These are phyloP conservation scores for Dunaliella sp. DNA, from an alignment of 139 green algal species.

Conservation along the genomic window DNA sequence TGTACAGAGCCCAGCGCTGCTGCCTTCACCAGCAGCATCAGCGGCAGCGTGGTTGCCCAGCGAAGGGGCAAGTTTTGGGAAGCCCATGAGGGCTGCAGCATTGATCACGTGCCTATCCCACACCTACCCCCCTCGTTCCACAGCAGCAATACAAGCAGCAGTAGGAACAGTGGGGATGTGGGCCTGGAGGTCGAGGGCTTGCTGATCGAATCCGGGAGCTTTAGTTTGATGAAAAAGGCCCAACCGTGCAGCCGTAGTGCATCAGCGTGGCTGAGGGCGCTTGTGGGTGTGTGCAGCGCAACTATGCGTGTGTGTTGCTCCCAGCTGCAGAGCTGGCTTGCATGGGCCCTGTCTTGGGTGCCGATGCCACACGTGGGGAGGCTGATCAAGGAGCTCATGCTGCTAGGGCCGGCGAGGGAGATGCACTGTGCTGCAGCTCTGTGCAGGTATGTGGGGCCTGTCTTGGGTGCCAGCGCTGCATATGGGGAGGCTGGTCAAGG, in stretches of 20 bases:
- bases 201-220: too few relatives aligned
- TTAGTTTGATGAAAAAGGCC: too few relatives aligned
- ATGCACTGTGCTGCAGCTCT: slow-evolving; percentile 34
- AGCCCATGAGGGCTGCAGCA: neutral
- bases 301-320: too few relatives aligned
- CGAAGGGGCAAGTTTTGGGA: neutral
- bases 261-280: too few relatives aligned
- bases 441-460: slow-evolving; percentile 13
- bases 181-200: too few relatives aligned
- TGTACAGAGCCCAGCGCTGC: neutral
- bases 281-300: too few relatives aligned
- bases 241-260: too few relatives aligned
- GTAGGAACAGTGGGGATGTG: too few relatives aligned
- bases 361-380: neutral
- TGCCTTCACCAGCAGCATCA: neutral
- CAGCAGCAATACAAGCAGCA: too few relatives aligned
- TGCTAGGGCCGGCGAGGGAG: slow-evolving; percentile 30
- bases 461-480: neutral
- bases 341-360: neutral
- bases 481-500: slow-evolving; percentile 5
- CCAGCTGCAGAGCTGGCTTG: neutral
- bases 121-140: too few relatives aligned
- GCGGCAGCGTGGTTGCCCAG: neutral
- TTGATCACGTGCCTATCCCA: too few relatives aligned
- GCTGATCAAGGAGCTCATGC: slow-evolving; percentile 20